Evolutionary conservation across 805 yeast species (phyloP), one percentile per base, ranked within the genome.

Genomic region (Pichia rugopelliculosa): DNA sequence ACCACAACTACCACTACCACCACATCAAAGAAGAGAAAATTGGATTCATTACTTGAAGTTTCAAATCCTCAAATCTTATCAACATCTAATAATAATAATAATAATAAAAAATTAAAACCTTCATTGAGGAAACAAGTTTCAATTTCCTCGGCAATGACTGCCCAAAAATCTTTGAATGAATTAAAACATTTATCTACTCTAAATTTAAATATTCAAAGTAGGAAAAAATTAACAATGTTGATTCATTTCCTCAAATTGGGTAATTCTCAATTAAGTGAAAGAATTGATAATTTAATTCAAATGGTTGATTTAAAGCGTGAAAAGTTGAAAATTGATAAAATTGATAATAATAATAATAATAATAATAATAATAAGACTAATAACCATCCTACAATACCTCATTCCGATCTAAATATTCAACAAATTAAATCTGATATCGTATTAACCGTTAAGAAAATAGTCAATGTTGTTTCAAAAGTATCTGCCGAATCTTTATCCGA

Each of bases 391-490:
- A n/a, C n/a, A n/a, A n/a, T 24, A 36, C 51, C 41, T 33, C 54
- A 47, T 24, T 41, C 48, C 27, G 64, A 59, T 27, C 45, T 54
- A 21, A 59, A 60, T 23, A 56, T 62, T n/a, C 68, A 65, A 50
- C 70, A 79, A 40, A 74, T 90, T 33, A 84, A 87, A 53, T 77
- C 81, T 54, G 99, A 91, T 55, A 87, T 91, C 33, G 82, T 90
- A 9, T 77, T 85, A 0, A 93, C 97, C 0, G 90, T 93, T 23
- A 87, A 87, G 62, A 91, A 88, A 60, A 88, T 89, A 41, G 89
- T 90, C 33, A 79, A 81, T 37, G 79, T 91, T 36, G 85, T 93
- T 11, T 87, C 97, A 4, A 86, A 85, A 53, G 87, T 87, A 56
- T 86, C 89, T 1, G 88, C 90, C 0, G 78, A 73, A 50, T 78